phyloP scores from a whole-genome alignment of 352 stramenopile species.

The Phytophthora syringae region DNA sequence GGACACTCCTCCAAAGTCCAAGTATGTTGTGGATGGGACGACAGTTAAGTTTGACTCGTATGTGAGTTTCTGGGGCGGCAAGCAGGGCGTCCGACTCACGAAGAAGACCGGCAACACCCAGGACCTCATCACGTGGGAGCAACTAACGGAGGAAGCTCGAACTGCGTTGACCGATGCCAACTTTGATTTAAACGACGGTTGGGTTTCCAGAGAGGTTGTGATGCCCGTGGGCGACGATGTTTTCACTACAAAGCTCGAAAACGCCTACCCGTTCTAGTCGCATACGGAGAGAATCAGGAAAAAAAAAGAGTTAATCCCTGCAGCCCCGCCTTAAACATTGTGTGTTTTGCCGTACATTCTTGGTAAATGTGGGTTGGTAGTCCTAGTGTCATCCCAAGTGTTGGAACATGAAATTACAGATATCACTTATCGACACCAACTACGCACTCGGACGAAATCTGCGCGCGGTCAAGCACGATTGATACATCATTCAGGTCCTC shows the following conservation, averaged over 20 bases:
- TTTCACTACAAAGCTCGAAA: conserved; percentile 2
- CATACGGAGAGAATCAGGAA: no score
- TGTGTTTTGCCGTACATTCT: no score
- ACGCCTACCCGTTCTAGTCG: conserved; percentile 9
- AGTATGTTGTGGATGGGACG: conserved; percentile 11
- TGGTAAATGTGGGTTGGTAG: no score
- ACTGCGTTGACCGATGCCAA: neutral
- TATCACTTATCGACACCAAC: no score
- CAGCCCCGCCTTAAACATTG: no score
- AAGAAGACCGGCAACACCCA: conserved; percentile 2
- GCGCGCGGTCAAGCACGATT: conserved; percentile 10
- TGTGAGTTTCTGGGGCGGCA: neutral
- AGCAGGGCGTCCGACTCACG: neutral
- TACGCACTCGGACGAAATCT: conserved; percentile 6
- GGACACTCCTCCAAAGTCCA: conserved; percentile 8
- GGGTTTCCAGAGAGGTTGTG: neutral
- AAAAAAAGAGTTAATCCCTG: no score
- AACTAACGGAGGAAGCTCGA: conserved; percentile 11
- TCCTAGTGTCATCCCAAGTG: no score
- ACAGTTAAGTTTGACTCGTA: conserved; percentile 16
- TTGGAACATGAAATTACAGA: no score
- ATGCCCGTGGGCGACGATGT: conserved; percentile 4
- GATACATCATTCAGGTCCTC: conserved; percentile 12
- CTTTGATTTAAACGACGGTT: neutral
- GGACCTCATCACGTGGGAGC: conserved; percentile 25